Conservation (phyloP, 768 basidiomycete genomes). For the Cystobasidium onofrii region DNA sequence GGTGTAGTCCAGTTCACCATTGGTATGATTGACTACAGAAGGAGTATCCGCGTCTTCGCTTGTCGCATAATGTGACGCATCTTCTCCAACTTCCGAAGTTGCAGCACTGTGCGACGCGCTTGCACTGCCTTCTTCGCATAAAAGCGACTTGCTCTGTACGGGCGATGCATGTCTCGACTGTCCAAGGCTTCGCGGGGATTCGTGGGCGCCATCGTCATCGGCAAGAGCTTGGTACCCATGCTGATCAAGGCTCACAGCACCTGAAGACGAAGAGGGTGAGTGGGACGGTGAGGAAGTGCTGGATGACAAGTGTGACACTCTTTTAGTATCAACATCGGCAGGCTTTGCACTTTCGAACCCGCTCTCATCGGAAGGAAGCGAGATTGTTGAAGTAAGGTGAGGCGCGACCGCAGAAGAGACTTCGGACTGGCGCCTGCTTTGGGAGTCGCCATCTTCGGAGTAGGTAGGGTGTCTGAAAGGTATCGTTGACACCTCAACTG, state of each 20-base stretch:
- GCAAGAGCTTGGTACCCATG: background rate
- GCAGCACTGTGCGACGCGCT: background rate
- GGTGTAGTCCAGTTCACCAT: background rate
- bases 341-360: background rate
- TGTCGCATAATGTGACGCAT: background rate
- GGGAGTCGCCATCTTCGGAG: background rate
- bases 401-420: background rate
- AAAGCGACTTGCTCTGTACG: too few relatives aligned
- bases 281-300: conserved; percentile 2
- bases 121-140: too few relatives aligned
- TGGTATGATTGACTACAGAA: background rate
- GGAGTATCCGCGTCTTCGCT: background rate
- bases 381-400: background rate
- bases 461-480: background rate
- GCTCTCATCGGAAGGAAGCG: background rate
- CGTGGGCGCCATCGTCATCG: background rate
- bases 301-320: background rate
- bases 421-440: background rate
- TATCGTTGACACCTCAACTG: too few relatives aligned
- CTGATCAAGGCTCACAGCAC: background rate
- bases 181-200: too few relatives aligned
- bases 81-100: background rate
- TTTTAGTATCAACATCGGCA: background rate
- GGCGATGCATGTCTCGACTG: too few relatives aligned
- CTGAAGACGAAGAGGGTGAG: background rate